Evolutionary conservation across 2,329 filamentous ascomycete species (phyloP), one percentile per base, ranked within the genome.

Genomic region (Diaporthe capsici): DNA sequence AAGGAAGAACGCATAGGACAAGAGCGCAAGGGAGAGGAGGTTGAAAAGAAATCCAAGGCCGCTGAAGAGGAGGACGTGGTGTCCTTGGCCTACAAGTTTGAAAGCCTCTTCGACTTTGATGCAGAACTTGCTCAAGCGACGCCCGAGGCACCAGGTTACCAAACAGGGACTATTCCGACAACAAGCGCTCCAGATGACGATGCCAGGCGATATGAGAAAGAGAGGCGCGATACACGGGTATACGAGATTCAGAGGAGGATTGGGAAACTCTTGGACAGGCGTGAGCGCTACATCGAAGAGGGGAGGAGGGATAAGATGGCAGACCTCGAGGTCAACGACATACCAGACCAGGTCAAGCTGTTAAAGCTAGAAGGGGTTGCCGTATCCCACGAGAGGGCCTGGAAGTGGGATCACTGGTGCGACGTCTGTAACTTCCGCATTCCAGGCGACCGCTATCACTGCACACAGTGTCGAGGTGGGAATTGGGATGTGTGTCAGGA

Each of bases 31-130:
- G 13, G 15, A 15, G 22, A 17, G 31, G 6, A 17, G 13, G 4
- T 17, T 7, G 34, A 28, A 28, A 25, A 37, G 15, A 10, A 28
- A 25, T 42, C 22, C 34, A 42, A 7, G 22, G 10, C 2, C 2
- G 22, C 1, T 5, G 28, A 20, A 15, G 65, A 55, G 42, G 65
- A 70, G 9, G 65, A 70, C 6, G 65, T 70, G 17, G 47, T 55
- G 15, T 53, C 65, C 22, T 25, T 70, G 34, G 65, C 65, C 17
- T 70, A 55, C 10, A 42, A 37, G 15, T 70, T 70, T 22, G 49
- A 70, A 31, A 12, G 49, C n/a, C 65, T 70, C 4, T 70, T 70
- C 34, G 65, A 70, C 34, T 70, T 70, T 31, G 65, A 70, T 20
- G 34, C 65, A 31, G 34, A 42, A 28, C 49, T 42, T n/a, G 10